phyloP scores from a whole-genome alignment of 129 eudicot species.

The Helianthus tuberosus region DNA sequence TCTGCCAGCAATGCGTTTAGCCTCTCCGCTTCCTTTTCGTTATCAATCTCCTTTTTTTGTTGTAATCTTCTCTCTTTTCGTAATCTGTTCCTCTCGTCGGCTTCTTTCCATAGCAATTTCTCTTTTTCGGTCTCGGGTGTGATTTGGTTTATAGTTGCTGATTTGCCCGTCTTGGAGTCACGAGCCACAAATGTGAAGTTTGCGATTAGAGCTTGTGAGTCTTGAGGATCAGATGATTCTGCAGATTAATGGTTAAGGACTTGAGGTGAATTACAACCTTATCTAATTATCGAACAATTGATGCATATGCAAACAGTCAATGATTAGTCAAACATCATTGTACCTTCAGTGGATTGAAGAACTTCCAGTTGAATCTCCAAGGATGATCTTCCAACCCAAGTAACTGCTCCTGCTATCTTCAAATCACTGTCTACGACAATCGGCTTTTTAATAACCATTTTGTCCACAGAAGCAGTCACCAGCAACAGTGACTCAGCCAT shows the following conservation, averaged over 20 bases:
- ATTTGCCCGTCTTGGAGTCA: slow-evolving; percentile 79
- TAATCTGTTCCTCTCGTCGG: slow-evolving; percentile 75
- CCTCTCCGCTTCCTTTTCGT: slow-evolving; percentile 48
- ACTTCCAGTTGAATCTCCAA: slow-evolving; percentile 95
- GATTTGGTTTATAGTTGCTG: slow-evolving; percentile 69
- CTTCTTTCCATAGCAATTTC: slow-evolving; percentile 75
- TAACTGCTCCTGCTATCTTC: slow-evolving; percentile 75
- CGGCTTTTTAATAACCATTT: slow-evolving; percentile 81
- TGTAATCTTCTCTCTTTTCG: slow-evolving; percentile 56
- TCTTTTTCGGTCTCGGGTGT: slow-evolving; percentile 70
- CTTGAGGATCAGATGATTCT: slow-evolving; percentile 49
- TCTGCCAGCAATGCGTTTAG: slow-evolving; percentile 69
- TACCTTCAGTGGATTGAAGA: slow-evolving; percentile 62
- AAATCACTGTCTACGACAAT: slow-evolving; percentile 70
- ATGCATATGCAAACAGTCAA: not conserved
- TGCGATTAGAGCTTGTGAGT: slow-evolving; percentile 71
- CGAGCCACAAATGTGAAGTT: slow-evolving; percentile 97
- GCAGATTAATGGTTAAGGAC: slow-evolving; percentile 29
- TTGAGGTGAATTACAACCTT: not conserved
- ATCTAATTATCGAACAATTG: not conserved
- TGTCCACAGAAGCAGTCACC: slow-evolving; percentile 97
- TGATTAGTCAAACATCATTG: not conserved
- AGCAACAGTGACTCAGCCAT: slow-evolving; percentile 67
- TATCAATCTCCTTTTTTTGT: slow-evolving; percentile 45
- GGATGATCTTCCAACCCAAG: slow-evolving; percentile 97